A percentile compares a stretch with the other conserved stretches of the same genome.
Evolutionary conservation across 805 yeast genomes (phyloP).

Genomic region (Lachancea nothofagi): DNA sequence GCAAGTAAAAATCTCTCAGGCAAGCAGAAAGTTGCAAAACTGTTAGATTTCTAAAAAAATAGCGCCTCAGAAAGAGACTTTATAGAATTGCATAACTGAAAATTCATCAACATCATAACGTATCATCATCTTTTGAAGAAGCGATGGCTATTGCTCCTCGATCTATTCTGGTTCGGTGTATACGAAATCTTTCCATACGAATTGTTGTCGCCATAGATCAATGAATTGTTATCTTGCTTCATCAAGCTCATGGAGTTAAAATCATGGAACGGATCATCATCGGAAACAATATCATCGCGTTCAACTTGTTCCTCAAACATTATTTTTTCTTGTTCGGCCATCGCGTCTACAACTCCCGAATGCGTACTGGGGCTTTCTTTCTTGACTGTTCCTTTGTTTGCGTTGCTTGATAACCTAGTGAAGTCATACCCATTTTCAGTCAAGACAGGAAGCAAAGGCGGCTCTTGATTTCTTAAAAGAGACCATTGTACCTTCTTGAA

Average conservation of each 20-base stretch:
- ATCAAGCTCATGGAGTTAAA: constrained; percentile 84
- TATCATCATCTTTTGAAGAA: constrained; percentile 27
- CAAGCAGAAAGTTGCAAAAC: background rate
- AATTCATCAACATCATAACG: background rate
- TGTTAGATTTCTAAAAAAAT: constrained; percentile 1
- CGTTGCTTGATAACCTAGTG: constrained; percentile 31
- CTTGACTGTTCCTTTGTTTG: constrained; percentile 17
- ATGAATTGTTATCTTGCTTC: constrained; percentile 55
- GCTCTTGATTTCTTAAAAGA: constrained; percentile 79
- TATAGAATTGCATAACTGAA: background rate
- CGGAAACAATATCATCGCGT: constrained; percentile 34
- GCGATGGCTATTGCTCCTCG: constrained; percentile 37
- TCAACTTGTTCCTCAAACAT: constrained; percentile 34
- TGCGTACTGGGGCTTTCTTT: constrained; percentile 19
- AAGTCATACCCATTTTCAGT: constrained; percentile 50
- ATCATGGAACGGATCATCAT: constrained; percentile 72
- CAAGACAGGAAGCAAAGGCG: constrained; percentile 91
- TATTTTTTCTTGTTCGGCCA: constrained; percentile 23
- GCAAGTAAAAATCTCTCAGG: background rate
- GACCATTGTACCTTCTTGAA: constrained; percentile 97
- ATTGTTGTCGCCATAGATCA: constrained; percentile 42
- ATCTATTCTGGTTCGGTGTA: constrained; percentile 36
- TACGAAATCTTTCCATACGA: constrained; percentile 40
- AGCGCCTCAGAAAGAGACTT: background rate
- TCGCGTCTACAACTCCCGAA: constrained; percentile 11